Base-by-base conservation (phyloP, 2,329 filamentous ascomycete genomes). In the Botryosphaeria dothidea region DNA sequence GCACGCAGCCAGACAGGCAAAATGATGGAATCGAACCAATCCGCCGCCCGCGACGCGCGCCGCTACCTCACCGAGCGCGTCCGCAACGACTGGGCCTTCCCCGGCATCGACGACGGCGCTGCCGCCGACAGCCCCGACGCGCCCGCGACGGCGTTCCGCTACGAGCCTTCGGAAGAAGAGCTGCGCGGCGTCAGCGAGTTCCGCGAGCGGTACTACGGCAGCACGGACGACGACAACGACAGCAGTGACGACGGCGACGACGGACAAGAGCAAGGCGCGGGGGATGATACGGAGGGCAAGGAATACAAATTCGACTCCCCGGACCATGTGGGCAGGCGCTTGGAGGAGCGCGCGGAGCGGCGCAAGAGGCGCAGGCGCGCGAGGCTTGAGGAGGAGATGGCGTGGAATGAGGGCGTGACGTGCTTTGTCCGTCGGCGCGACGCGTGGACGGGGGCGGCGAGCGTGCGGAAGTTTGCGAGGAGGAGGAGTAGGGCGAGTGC, bases 351-450 rank as follows among this genome's bases (percentile, higher is more conserved):
- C 31, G 63, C 34, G 13, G 15, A 15, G 43, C 67, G 67, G 63
- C 72, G 77, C 65, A 81, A 77, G 68, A 71, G 75, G 58, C 77
- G 77, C 68, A 73, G 79, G 45, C 70, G 74, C 60, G 67, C 71
- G 54, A 69, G 71, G 13, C 66, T 81, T 57, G 75, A 79, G 63
- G 72, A 74, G 31, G 82, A 84, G 67, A 79, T 81, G 77, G 65
- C 66, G 7, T 96, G 91, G 89, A 98, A 97, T 71, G 83, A 89
- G 41, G 94, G 94, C 0, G 76, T 97, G 65, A 85, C 88, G n/a
- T 90, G 90, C 74, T 98, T 92, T 78, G 86, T 89, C 66, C 86
- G 89, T 31, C 84, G 92, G 66, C 85, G 93, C 56, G 88, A 97
- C 78, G 88, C 88, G 6, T 98, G 94, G 94, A 94, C 93, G 0